Conservation (phyloP, 2,329 filamentous ascomycete genomes). For the Hymenoscyphus scutula region DNA sequence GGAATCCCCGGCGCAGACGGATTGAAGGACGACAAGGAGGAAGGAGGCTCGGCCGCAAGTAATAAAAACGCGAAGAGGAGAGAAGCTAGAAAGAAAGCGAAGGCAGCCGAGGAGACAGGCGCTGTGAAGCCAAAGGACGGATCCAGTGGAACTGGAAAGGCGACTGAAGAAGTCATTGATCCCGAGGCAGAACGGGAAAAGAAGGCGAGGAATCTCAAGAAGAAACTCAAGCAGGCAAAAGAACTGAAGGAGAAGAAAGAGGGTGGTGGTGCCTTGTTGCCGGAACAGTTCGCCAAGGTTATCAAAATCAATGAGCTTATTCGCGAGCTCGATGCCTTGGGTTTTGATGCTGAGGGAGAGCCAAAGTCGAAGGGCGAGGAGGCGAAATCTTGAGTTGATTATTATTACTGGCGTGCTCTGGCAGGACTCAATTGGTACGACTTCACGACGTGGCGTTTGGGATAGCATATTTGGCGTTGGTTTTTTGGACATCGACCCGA, state of each 20-base stretch:
- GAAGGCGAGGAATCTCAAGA: slow-evolving; percentile 85
- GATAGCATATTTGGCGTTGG: slow-evolving; percentile 5
- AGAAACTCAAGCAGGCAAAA: slow-evolving; percentile 91
- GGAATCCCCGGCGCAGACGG: slow-evolving; percentile 74
- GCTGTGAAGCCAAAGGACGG: slow-evolving; percentile 43
- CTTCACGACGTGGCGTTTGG: neutral
- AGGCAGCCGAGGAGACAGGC: slow-evolving; percentile 37
- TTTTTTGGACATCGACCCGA: neutral
- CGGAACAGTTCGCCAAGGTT: slow-evolving; percentile 95
- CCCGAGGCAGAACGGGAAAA: slow-evolving; percentile 81
- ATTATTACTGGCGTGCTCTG: neutral
- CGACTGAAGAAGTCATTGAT: slow-evolving; percentile 49
- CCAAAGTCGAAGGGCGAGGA: slow-evolving; percentile 42
- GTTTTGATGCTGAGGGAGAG: slow-evolving; percentile 78
- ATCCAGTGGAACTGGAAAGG: slow-evolving; percentile 20
- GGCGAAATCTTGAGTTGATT: slow-evolving; percentile 18
- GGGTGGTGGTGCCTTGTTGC: slow-evolving; percentile 75
- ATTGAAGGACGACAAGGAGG: slow-evolving; percentile 44
- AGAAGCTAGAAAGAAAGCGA: slow-evolving; percentile 63
- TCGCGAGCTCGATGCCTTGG: slow-evolving; percentile 79
- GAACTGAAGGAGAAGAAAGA: slow-evolving; percentile 92
- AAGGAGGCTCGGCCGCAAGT: slow-evolving; percentile 50
- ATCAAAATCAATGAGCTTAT: slow-evolving; percentile 96
- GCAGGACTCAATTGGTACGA: neutral
- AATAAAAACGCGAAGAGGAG: slow-evolving; percentile 86